phyloP scores from a whole-genome alignment of 192 early-diverging fungal species.

The Cetraspora pellucida region DNA sequence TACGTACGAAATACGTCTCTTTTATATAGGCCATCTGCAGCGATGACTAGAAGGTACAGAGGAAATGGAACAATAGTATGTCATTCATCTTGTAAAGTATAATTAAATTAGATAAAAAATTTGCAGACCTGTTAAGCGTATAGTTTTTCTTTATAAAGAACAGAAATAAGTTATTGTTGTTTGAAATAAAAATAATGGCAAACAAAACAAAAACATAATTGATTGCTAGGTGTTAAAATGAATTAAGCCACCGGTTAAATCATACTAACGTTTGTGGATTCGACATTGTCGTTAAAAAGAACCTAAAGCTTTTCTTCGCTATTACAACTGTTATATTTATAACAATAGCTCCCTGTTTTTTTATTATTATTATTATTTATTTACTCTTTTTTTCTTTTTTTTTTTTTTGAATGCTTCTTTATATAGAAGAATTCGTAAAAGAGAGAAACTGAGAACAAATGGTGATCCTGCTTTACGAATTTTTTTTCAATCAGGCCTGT shows the following conservation, averaged over 20 bases:
- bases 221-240: too few relatives aligned
- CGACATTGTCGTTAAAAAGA: background rate
- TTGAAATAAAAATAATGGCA: background rate
- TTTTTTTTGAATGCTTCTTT: too few relatives aligned
- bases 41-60: constrained; percentile 67
- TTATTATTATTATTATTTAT: too few relatives aligned
- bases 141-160: constrained; percentile 10
- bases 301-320: background rate
- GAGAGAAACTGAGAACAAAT: too few relatives aligned
- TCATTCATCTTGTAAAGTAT: background rate
- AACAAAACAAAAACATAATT: background rate
- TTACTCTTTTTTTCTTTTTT: too few relatives aligned
- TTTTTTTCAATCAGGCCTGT: too few relatives aligned
- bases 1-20: constrained; percentile 85
- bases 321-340: too few relatives aligned
- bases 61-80: background rate
- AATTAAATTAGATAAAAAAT: too few relatives aligned
- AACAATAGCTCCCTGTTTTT: too few relatives aligned
- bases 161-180: background rate
- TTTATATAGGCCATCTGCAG: constrained; percentile 89
- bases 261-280: constrained; percentile 22
- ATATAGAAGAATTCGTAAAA: too few relatives aligned
- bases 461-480: too few relatives aligned
- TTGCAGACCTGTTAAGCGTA: background rate
- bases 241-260: background rate